phyloP scores from a whole-genome alignment of 2,329 filamentous ascomycete genomes.

The Colletotrichum incanum region DNA sequence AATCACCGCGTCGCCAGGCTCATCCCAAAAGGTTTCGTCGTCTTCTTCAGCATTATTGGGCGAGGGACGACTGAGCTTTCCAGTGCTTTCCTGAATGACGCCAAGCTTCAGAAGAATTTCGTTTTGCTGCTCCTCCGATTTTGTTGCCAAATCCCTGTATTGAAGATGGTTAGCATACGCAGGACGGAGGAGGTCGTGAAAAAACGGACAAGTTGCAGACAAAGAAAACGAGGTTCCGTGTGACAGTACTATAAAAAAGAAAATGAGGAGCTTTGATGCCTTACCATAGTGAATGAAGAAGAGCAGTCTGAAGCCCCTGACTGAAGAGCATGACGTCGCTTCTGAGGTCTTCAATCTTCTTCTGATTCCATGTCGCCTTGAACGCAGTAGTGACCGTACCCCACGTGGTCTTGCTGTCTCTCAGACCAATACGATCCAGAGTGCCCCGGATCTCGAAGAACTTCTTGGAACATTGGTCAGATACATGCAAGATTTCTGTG shows the following conservation, averaged over 20 bases:
- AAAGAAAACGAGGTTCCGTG: not conserved
- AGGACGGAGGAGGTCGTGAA: not conserved
- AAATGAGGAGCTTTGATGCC: not conserved
- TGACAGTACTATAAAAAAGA: no score
- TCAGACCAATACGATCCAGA: not conserved
- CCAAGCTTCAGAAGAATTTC: not conserved
- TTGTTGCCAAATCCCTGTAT: not conserved
- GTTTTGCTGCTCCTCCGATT: slow-evolving; percentile 1
- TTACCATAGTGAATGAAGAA: slow-evolving; percentile 6
- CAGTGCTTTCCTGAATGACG: not conserved
- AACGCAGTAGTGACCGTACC: not conserved
- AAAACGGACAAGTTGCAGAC: not conserved
- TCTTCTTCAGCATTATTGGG: not conserved
- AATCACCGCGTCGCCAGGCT: not conserved
- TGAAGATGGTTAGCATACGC: not conserved
- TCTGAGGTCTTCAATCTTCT: not conserved
- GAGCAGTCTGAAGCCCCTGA: not conserved
- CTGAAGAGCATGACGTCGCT: not conserved
- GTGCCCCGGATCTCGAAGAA: not conserved
- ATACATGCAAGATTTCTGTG: not conserved
- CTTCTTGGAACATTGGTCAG: not conserved
- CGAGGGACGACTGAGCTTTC: no score
- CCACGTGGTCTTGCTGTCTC: not conserved
- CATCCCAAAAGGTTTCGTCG: not conserved
- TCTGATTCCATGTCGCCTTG: slow-evolving; percentile 8